Conservation (phyloP, 306 rosid species). For the Casuarina equisetifolia region DNA sequence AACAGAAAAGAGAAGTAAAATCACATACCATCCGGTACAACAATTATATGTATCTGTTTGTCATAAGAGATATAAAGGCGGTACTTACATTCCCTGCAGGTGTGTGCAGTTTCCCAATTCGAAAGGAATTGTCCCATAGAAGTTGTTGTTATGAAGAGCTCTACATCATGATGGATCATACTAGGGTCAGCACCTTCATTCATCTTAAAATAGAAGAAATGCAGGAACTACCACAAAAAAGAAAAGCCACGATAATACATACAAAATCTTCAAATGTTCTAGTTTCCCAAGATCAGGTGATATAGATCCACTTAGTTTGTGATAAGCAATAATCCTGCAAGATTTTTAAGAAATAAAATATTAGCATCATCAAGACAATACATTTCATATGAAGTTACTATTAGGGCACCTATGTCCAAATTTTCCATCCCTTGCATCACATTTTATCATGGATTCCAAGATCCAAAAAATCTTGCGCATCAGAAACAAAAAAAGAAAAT, state of each 20-base stretch:
- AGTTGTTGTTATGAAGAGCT: slow-evolving; percentile 76
- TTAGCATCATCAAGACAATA: slow-evolving; percentile 28
- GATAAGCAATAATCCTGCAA: slow-evolving; percentile 70
- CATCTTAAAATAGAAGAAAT: slow-evolving; percentile 12
- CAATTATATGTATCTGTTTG: slow-evolving; percentile 13
- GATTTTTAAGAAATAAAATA: slow-evolving; percentile 36
- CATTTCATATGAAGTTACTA: neutral
- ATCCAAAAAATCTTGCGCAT: neutral
- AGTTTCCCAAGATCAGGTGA: slow-evolving; percentile 91
- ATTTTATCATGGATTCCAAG: neutral
- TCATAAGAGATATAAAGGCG: slow-evolving; percentile 14
- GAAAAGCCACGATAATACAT: slow-evolving; percentile 37
- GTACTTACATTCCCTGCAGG: slow-evolving; percentile 73
- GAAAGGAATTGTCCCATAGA: slow-evolving; percentile 86
- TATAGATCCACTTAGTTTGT: slow-evolving; percentile 74
- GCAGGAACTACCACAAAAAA: slow-evolving; percentile 8
- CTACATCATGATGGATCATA: slow-evolving; percentile 47
- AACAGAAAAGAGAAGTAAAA: neutral
- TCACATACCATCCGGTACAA: slow-evolving; percentile 9
- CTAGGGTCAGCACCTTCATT: slow-evolving; percentile 28
- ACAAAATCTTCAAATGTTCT: slow-evolving; percentile 75
- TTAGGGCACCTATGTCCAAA: neutral
- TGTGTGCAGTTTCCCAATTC: slow-evolving; percentile 89
- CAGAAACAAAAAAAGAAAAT: neutral
- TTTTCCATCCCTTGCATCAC: neutral